Percentiles rank a stretch among this genome's conserved stretches.
Conservation (phyloP, 352 stramenopile genomes). For the Plasmopara halstedii region DNA sequence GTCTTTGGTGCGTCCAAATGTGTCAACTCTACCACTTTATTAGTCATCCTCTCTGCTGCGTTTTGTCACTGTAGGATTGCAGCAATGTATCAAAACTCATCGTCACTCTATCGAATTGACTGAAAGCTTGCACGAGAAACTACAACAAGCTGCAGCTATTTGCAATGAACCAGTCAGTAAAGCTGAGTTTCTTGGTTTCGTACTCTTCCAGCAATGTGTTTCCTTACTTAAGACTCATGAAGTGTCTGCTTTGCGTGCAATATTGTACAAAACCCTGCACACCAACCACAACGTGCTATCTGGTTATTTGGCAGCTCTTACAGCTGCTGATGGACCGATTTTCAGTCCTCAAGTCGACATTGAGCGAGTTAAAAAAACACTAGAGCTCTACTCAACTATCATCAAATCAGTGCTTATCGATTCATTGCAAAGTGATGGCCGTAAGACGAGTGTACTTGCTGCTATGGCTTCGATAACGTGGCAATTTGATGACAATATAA, state of each 20-base stretch:
- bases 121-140: constrained; percentile 9
- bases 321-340: constrained; percentile 7
- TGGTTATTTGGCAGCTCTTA: constrained; percentile 35
- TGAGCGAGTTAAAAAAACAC: not conserved
- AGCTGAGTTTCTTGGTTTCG: constrained; percentile 39
- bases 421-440: constrained; percentile 9
- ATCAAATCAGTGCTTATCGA: constrained; percentile 29
- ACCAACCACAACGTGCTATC: constrained; percentile 30
- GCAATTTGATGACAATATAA: constrained; percentile 15
- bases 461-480: constrained; percentile 36
- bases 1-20: constrained; percentile 15
- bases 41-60: constrained; percentile 1
- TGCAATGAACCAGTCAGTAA: constrained; percentile 40
- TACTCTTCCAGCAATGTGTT: constrained; percentile 27
- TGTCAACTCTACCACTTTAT: not conserved
- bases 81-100: constrained; percentile 8
- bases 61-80: constrained; percentile 7
- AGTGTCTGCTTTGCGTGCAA: constrained; percentile 1
- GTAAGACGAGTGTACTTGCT: constrained; percentile 30
- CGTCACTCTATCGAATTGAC: not conserved
- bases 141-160: constrained; percentile 37
- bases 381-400: constrained; percentile 26
- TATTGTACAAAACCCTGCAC: constrained; percentile 31
- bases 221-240: constrained; percentile 4
- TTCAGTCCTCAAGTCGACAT: not conserved